phyloP scores from a whole-genome alignment of 1,284 basidiomycete species.

The Leccinum variabile region DNA sequence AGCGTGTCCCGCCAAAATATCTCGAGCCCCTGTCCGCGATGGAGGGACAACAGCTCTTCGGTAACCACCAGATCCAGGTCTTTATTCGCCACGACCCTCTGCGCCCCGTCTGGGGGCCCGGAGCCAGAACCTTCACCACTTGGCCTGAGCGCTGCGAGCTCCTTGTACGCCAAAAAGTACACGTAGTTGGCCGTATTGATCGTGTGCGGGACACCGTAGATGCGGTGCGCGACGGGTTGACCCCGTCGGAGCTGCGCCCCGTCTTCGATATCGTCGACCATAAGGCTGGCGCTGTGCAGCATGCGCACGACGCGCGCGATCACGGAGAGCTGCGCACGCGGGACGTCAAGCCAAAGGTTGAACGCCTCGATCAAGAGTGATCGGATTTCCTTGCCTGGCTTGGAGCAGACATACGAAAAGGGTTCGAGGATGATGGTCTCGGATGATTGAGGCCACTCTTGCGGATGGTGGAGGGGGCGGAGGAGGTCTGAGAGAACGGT shows the following conservation, averaged over 20 bases:
- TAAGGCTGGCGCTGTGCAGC: conserved; percentile 91
- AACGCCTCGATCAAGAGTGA: conserved; percentile 90
- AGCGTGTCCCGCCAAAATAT: conserved; percentile 93
- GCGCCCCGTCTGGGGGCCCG: conserved; percentile 12
- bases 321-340: conserved; percentile 64
- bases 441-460: conserved; percentile 27
- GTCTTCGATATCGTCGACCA: conserved; percentile 99
- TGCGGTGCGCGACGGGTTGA: conserved; percentile 89
- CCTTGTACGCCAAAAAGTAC: conserved; percentile 88
- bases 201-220: conserved; percentile 95
- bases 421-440: conserved; percentile 78
- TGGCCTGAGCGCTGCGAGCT: conserved; percentile 63
- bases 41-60: conserved; percentile 89
- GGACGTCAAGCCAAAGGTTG: conserved; percentile 90
- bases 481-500: conserved; percentile 24
- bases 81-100: conserved; percentile 37
- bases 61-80: conserved; percentile 73
- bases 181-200: conserved; percentile 98
- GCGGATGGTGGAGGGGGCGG: conserved; percentile 19
- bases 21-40: conserved; percentile 95
- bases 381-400: conserved; percentile 94
- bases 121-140: conserved; percentile 2
- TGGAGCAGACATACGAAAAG: conserved; percentile 81
- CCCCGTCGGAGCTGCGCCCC: conserved; percentile 89
- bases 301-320: conserved; percentile 87